phyloP scores from a whole-genome alignment of 441 rosid genomes.

The Eugenia klotzschiana region DNA sequence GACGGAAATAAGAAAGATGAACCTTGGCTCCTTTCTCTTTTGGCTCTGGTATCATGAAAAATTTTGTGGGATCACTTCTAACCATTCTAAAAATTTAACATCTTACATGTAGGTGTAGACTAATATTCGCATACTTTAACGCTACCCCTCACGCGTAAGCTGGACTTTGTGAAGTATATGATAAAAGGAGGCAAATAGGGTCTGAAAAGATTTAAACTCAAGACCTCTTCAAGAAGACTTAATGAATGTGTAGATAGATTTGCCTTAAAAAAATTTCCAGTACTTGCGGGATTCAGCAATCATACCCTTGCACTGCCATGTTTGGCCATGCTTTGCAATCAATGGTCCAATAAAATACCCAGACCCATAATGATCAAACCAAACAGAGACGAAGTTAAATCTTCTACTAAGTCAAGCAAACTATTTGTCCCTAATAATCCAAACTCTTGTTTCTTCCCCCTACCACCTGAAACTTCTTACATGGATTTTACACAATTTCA shows the following conservation, averaged over 20 bases:
- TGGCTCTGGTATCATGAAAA: no score
- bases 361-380: not conserved
- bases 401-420: not conserved
- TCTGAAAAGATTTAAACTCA: not conserved
- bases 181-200: not conserved
- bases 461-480: not conserved
- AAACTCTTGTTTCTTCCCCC: not conserved
- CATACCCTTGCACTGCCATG: not conserved
- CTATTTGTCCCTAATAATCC: not conserved
- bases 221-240: not conserved
- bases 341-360: not conserved
- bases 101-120: not conserved
- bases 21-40: not conserved
- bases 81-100: not conserved
- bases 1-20: not conserved
- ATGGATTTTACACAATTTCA: not conserved
- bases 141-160: not conserved
- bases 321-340: not conserved
- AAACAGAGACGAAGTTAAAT: not conserved
- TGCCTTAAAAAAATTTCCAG: not conserved
- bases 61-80: no score
- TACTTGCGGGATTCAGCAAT: not conserved
- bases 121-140: not conserved
- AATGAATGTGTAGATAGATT: not conserved
- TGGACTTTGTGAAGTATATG: not conserved